A percentile compares a stretch with the other conserved stretches of the same genome.
These are phyloP conservation scores for Ceratocystis cubensis DNA, from an alignment of 2,329 filamentous ascomycete genomes.

Conservation along the genomic window DNA sequence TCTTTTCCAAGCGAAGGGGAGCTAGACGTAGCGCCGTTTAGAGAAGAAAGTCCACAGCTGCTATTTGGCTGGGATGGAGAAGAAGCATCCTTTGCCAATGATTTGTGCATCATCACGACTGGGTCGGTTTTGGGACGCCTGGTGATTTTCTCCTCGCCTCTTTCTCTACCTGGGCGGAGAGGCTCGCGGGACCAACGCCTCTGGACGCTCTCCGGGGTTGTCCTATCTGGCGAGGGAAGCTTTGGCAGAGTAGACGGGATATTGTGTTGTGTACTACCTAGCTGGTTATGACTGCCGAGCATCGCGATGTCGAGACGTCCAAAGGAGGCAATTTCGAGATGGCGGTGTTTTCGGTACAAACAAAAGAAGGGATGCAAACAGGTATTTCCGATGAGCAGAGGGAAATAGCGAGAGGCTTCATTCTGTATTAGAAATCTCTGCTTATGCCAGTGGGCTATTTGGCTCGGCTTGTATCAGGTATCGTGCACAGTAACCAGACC, in stretches of 20 bases:
- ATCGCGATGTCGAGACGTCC: too few relatives aligned
- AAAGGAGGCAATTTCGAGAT: too few relatives aligned
- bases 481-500: background rate
- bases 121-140: background rate
- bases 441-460: background rate
- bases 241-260: too few relatives aligned
- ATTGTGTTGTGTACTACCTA: too few relatives aligned
- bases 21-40: background rate
- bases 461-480: background rate
- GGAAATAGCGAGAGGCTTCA: background rate
- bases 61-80: background rate
- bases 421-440: background rate
- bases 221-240: background rate
- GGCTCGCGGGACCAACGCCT: background rate
- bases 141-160: background rate
- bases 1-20: background rate
- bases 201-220: background rate
- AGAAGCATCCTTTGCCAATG: background rate
- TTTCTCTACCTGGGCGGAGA: background rate
- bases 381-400: background rate
- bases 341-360: too few relatives aligned
- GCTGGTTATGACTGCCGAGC: too few relatives aligned
- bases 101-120: background rate
- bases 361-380: too few relatives aligned
- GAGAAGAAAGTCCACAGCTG: background rate